Evolutionary conservation across 495 filamentous ascomycete species (phyloP).

Genomic region (Lasiosphaeria hispida): DNA sequence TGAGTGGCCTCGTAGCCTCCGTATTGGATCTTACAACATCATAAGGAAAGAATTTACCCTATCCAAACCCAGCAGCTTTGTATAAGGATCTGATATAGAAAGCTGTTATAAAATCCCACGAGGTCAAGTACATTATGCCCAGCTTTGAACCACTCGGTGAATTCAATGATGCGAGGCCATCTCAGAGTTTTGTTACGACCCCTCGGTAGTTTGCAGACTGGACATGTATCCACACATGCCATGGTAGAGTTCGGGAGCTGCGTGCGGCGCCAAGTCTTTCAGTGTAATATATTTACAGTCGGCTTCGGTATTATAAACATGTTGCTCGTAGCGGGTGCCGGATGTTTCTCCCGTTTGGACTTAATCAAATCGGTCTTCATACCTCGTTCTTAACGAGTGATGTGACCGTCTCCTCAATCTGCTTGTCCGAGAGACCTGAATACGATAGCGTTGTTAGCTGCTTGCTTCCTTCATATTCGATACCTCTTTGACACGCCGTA

Average conservation of each 20-base stretch:
- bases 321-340: background rate
- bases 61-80: no score
- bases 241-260: background rate
- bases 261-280: background rate
- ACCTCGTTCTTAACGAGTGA: constrained; percentile 66
- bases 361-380: background rate
- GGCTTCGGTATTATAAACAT: constrained; percentile 7
- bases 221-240: background rate
- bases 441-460: background rate
- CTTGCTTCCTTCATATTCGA: background rate
- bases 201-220: no score
- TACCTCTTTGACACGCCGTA: constrained; percentile 28
- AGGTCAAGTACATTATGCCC: no score
- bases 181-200: no score
- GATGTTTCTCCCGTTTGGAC: background rate
- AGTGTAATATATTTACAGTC: constrained; percentile 4
- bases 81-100: no score
- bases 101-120: no score
- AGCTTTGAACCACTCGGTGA: no score
- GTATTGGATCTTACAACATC: no score
- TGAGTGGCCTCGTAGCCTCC: no score
- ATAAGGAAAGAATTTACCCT: no score
- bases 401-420: constrained; percentile 87
- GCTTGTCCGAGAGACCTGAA: constrained; percentile 79
- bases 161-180: no score